Evolutionary conservation across 768 basidiomycete species (phyloP).

Genomic region (Collybiopsis confluens): DNA sequence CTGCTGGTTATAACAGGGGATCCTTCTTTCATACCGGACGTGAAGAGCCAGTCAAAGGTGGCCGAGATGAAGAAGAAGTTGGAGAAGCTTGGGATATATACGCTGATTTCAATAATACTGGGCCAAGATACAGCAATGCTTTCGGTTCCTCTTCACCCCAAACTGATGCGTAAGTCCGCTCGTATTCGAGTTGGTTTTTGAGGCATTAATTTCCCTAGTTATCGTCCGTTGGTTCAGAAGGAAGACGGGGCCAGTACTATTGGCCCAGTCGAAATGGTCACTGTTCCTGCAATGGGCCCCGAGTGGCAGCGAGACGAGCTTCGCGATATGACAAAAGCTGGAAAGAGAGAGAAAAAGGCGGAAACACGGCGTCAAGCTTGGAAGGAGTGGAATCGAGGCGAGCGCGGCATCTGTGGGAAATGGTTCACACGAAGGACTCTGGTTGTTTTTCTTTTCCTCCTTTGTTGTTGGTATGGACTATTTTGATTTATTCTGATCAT

Average conservation of each 20-base stretch:
- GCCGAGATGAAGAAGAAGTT: slow-evolving; percentile 59
- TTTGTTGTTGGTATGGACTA: slow-evolving; percentile 32
- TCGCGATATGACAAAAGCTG: slow-evolving; percentile 69
- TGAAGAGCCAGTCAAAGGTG: slow-evolving; percentile 74
- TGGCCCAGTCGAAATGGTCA: slow-evolving; percentile 79
- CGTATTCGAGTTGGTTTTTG: not conserved
- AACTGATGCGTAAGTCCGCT: slow-evolving; percentile 40
- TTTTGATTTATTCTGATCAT: not conserved
- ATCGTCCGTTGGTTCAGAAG: slow-evolving; percentile 36
- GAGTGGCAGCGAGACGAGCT: slow-evolving; percentile 87
- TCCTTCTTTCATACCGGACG: slow-evolving; percentile 69
- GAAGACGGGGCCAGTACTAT: slow-evolving; percentile 28
- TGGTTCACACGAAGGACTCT: slow-evolving; percentile 73
- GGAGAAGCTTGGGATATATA: slow-evolving; percentile 69
- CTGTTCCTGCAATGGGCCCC: slow-evolving; percentile 85
- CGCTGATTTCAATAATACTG: slow-evolving; percentile 86
- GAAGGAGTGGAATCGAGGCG: slow-evolving; percentile 74
- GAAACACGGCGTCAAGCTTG: slow-evolving; percentile 55
- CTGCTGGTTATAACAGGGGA: slow-evolving; percentile 70
- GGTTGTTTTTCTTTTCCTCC: slow-evolving; percentile 63
- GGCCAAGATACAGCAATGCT: slow-evolving; percentile 69
- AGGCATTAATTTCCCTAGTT: slow-evolving; percentile 24
- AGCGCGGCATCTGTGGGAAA: slow-evolving; percentile 74
- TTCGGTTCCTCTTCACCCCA: slow-evolving; percentile 39
- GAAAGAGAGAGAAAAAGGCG: slow-evolving; percentile 56